Percentiles rank a stretch among this genome's conserved stretches.
phyloP scores from a whole-genome alignment of 192 early-diverging fungal genomes.

The Kickxella alabastrina region DNA sequence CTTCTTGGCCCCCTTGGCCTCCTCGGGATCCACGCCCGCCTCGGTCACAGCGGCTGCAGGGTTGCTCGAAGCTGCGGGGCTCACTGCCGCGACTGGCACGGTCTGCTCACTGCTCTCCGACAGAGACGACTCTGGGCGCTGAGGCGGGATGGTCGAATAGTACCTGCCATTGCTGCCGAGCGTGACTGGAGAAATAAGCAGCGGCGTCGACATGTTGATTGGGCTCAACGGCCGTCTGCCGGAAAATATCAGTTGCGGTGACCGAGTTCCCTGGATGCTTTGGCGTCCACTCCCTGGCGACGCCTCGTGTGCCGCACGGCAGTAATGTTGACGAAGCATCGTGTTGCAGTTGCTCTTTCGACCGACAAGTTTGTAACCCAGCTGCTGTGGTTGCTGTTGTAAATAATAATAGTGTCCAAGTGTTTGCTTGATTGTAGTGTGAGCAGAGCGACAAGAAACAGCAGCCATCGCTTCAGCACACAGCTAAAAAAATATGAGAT shows the following conservation, averaged over 20 bases:
- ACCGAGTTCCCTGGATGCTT: not conserved
- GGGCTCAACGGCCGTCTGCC: conserved; percentile 5
- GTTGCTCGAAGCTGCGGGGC: not conserved
- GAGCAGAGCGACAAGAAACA: not conserved
- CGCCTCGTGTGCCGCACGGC: not conserved
- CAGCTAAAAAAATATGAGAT: not conserved
- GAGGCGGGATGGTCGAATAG: conserved; percentile 34
- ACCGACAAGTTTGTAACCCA: no score
- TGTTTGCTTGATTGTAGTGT: not conserved
- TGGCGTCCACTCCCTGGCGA: not conserved
- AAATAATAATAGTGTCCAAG: not conserved
- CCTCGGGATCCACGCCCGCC: conserved; percentile 32
- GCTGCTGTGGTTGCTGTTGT: no score
- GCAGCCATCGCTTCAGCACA: not conserved
- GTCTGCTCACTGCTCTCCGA: not conserved
- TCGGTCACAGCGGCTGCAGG: not conserved
- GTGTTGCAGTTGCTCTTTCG: no score
- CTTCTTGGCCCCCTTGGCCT: conserved; percentile 10
- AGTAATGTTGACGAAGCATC: not conserved
- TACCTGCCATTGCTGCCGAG: conserved; percentile 26
- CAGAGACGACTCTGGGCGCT: not conserved
- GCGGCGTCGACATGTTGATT: conserved; percentile 15
- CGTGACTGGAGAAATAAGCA: conserved; percentile 12
- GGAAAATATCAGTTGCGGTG: not conserved
- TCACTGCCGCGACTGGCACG: not conserved